Conservation (phyloP, 352 stramenopile species). For the Phytopythium chamaehyphon region DNA sequence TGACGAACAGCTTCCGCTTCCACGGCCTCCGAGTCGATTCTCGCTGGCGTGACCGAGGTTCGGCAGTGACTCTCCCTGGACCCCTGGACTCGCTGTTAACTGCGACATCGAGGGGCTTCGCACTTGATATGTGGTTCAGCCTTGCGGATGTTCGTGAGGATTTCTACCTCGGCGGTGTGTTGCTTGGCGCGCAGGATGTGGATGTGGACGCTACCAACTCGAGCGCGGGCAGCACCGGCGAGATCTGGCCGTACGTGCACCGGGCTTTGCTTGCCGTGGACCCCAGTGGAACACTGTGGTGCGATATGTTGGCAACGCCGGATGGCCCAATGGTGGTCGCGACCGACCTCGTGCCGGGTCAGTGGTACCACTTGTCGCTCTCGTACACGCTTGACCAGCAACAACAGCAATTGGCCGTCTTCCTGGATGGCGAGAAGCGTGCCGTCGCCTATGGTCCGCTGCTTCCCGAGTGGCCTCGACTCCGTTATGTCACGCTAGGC, state of each 20-base stretch:
- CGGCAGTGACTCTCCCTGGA: constrained; percentile 36
- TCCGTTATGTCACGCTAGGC: constrained; percentile 53
- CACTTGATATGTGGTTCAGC: constrained; percentile 68
- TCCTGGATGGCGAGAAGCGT: constrained; percentile 57
- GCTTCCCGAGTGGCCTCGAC: constrained; percentile 38
- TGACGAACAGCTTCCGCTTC: constrained; percentile 61
- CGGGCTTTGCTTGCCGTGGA: constrained; percentile 62
- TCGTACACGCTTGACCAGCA: constrained; percentile 27
- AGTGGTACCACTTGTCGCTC: constrained; percentile 70
- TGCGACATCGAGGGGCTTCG: constrained; percentile 29
- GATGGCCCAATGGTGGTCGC: constrained; percentile 29
- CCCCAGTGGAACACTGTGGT: constrained; percentile 52
- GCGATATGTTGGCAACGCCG: constrained; percentile 43
- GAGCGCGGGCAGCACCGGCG: constrained; percentile 1
- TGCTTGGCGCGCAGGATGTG: constrained; percentile 59
- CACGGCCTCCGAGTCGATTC: constrained; percentile 41
- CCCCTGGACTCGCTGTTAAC: constrained; percentile 37
- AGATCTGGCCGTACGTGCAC: constrained; percentile 37
- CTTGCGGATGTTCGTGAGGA: constrained; percentile 47
- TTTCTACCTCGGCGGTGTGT: constrained; percentile 43
- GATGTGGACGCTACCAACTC: constrained; percentile 21
- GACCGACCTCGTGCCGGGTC: constrained; percentile 37
- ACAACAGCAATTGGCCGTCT: constrained; percentile 34
- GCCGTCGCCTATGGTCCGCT: constrained; percentile 29
- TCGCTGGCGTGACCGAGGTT: constrained; percentile 58